A percentile compares a stretch with the other conserved stretches of the same genome.
Conservation (phyloP, 805 yeast genomes). For the Candida alai region DNA sequence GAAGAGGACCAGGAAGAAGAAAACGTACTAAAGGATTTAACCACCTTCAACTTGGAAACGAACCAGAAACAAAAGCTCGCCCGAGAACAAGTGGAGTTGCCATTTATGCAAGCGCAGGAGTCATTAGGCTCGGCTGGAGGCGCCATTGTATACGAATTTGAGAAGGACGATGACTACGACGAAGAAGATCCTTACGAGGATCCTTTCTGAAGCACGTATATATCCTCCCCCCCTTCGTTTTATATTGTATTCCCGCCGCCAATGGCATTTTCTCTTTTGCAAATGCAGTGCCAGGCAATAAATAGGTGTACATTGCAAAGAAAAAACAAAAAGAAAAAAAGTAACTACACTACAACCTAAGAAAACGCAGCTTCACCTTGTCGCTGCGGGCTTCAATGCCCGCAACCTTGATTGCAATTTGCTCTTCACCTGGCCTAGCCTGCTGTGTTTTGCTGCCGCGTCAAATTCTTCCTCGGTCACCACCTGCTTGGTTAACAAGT, state of each 20-base stretch:
- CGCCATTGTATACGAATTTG: conserved; percentile 93
- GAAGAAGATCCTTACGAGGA: conserved; percentile 98
- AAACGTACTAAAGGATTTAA: conserved; percentile 60
- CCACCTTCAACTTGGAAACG: conserved; percentile 84
- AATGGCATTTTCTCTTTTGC: too few relatives aligned
- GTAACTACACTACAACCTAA: too few relatives aligned
- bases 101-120: conserved; percentile 86
- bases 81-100: conserved; percentile 81
- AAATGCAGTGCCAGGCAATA: too few relatives aligned
- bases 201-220: conserved; percentile 62
- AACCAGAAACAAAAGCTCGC: conserved; percentile 73
- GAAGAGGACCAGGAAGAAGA: conserved; percentile 41
- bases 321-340: too few relatives aligned
- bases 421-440: conserved; percentile 11
- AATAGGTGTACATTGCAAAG: too few relatives aligned
- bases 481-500: conserved; percentile 67
- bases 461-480: conserved; percentile 66
- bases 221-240: conserved; percentile 1
- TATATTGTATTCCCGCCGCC: not conserved
- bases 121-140: conserved; percentile 65
- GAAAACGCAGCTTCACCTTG: too few relatives aligned
- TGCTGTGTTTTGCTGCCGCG: conserved; percentile 15
- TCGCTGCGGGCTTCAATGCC: too few relatives aligned
- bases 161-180: conserved; percentile 95
- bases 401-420: conserved; percentile 1